phyloP scores from a whole-genome alignment of 495 filamentous ascomycete species.

The Penicillium robsamsonii region DNA sequence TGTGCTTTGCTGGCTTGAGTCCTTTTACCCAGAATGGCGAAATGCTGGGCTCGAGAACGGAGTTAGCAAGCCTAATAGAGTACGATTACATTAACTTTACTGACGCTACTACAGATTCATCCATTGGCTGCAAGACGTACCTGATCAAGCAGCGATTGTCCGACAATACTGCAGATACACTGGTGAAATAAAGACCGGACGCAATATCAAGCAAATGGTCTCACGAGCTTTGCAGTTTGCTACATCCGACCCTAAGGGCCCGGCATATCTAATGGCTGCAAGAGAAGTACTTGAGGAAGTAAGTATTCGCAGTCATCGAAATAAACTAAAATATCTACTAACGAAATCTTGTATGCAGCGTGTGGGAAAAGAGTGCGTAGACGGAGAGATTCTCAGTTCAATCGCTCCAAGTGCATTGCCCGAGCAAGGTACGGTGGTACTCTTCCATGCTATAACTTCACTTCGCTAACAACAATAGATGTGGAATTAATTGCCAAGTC shows the following conservation, averaged over 20 bases:
- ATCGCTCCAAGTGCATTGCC: conserved; percentile 71
- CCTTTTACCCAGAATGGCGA: conserved; percentile 87
- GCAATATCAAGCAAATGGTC: conserved; percentile 91
- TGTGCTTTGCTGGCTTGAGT: conserved; percentile 83
- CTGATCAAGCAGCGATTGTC: conserved; percentile 83
- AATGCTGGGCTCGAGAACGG: conserved; percentile 75
- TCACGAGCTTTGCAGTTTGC: conserved; percentile 83
- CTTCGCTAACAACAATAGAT: conserved; percentile 11
- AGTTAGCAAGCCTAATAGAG: conserved; percentile 48
- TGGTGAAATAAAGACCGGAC: conserved; percentile 79
- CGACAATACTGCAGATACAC: conserved; percentile 86
- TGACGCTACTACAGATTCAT: conserved; percentile 42
- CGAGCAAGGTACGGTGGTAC: conserved; percentile 37
- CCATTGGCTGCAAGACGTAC: conserved; percentile 93
- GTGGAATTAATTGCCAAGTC: conserved; percentile 63
- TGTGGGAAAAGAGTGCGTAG: conserved; percentile 38
- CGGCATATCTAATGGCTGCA: conserved; percentile 77
- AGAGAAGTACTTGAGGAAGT: conserved; percentile 88
- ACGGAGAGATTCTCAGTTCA: conserved; percentile 67
- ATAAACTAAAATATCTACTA: not conserved
- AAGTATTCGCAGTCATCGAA: conserved; percentile 46
- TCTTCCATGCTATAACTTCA: not conserved
- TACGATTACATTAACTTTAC: not conserved
- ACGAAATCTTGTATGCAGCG: conserved; percentile 40
- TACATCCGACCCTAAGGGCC: conserved; percentile 70